phyloP scores from a whole-genome alignment of 352 stramenopile genomes.

The Phytophthora pini region DNA sequence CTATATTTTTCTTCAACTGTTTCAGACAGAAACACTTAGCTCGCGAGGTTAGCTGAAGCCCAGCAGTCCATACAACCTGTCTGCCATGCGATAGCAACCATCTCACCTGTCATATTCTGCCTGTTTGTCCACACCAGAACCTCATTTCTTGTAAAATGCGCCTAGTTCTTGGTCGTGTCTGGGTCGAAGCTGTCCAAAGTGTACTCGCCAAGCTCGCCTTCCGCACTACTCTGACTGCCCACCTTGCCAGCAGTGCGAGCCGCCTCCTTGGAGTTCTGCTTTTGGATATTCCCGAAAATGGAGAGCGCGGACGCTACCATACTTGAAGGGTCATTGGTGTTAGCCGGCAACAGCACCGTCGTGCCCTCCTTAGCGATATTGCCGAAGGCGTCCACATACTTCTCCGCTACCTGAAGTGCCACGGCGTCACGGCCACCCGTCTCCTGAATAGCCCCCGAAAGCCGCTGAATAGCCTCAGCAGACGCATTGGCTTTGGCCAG shows the following conservation, averaged over 20 bases:
- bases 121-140: background rate
- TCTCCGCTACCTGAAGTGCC: conserved; percentile 88
- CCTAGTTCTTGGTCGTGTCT: conserved; percentile 39
- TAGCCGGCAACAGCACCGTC: conserved; percentile 83
- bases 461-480: conserved; percentile 75
- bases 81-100: background rate
- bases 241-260: conserved; percentile 29
- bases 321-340: conserved; percentile 82
- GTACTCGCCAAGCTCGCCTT: conserved; percentile 54
- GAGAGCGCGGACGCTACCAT: conserved; percentile 92
- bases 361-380: conserved; percentile 92
- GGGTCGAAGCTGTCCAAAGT: conserved; percentile 70
- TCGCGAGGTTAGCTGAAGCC: background rate
- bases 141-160: conserved; percentile 7
- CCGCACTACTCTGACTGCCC: conserved; percentile 11
- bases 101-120: conserved; percentile 6
- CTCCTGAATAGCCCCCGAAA: conserved; percentile 76
- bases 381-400: conserved; percentile 93
- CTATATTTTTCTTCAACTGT: conserved; percentile 22
- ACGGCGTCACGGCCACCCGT: conserved; percentile 82
- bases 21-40: background rate
- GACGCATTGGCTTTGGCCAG: conserved; percentile 83
- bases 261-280: conserved; percentile 58
- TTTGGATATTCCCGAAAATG: conserved; percentile 91
- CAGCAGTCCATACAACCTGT: conserved; percentile 5